These are phyloP conservation scores for Rhododendron ferrugineum DNA, from an alignment of 148 eudicot genomes.

Conservation along the genomic window DNA sequence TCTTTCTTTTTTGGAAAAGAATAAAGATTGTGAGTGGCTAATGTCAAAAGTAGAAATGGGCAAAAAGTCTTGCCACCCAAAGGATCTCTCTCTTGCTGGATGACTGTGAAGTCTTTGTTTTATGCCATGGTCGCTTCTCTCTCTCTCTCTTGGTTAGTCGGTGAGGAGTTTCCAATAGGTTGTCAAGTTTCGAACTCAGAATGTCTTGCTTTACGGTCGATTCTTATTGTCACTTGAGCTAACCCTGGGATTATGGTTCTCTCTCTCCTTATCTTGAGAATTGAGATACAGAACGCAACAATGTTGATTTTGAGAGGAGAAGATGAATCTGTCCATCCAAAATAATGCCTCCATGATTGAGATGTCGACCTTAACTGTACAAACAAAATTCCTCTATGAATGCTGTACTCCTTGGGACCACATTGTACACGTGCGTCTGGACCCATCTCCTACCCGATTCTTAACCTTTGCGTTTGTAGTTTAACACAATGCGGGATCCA, in stretches of 20 bases:
- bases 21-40: conserved; percentile 12
- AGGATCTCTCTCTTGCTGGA: conserved; percentile 1
- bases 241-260: background rate
- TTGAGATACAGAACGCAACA: conserved; percentile 4
- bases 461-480: background rate
- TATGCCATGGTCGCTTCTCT: conserved; percentile 17
- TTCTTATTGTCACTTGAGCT: background rate
- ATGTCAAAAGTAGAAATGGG: conserved; percentile 12
- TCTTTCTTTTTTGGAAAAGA: background rate
- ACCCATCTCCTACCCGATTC: conserved; percentile 10
- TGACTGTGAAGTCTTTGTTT: conserved; percentile 24
- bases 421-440: conserved; percentile 45
- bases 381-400: conserved; percentile 34
- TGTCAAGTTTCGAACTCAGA: background rate
- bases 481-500: background rate
- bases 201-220: accelerated
- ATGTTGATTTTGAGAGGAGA: conserved; percentile 14
- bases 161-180: background rate
- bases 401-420: conserved; percentile 27
- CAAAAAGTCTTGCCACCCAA: background rate
- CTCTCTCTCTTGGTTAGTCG: background rate
- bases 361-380: conserved; percentile 42
- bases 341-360: conserved; percentile 57
- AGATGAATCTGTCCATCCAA: conserved; percentile 24
- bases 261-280: conserved; percentile 17